phyloP scores from a whole-genome alignment of 2,329 filamentous ascomycete species.

The Trichocomaceae sp. region DNA sequence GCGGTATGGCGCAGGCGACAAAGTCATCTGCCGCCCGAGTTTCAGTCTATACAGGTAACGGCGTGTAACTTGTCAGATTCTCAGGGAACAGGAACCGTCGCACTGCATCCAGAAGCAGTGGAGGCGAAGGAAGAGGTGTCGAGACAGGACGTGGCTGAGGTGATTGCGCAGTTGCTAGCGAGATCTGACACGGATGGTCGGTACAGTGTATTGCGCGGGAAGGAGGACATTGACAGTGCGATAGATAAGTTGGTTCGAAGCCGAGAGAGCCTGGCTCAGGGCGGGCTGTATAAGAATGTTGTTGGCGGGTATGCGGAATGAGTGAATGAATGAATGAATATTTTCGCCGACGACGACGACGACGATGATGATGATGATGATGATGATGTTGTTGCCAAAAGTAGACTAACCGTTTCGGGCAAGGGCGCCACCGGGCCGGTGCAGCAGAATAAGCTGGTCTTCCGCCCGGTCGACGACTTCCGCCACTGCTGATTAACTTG shows the following conservation, averaged over 20 bases:
- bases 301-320: not conserved
- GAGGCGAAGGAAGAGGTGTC: constrained; percentile 38
- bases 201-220: constrained; percentile 48
- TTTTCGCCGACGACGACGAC: too few relatives aligned
- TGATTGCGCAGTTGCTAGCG: constrained; percentile 44
- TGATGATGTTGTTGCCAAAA: too few relatives aligned
- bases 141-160: constrained; percentile 47
- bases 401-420: too few relatives aligned
- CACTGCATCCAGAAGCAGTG: constrained; percentile 39
- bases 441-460: too few relatives aligned
- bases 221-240: constrained; percentile 40
- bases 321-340: not conserved
- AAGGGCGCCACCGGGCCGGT: too few relatives aligned
- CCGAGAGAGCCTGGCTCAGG: not conserved
- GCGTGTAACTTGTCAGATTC: constrained; percentile 46
- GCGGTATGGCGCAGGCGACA: constrained; percentile 1
- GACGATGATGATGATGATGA: too few relatives aligned
- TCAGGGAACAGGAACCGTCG: constrained; percentile 41
- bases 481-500: too few relatives aligned
- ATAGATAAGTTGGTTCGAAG: constrained; percentile 27
- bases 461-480: too few relatives aligned
- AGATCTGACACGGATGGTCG: constrained; percentile 45
- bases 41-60: constrained; percentile 48
- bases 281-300: not conserved
- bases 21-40: constrained; percentile 27